Conservation (phyloP, 768 basidiomycete species). For the Lentinula detonsa region DNA sequence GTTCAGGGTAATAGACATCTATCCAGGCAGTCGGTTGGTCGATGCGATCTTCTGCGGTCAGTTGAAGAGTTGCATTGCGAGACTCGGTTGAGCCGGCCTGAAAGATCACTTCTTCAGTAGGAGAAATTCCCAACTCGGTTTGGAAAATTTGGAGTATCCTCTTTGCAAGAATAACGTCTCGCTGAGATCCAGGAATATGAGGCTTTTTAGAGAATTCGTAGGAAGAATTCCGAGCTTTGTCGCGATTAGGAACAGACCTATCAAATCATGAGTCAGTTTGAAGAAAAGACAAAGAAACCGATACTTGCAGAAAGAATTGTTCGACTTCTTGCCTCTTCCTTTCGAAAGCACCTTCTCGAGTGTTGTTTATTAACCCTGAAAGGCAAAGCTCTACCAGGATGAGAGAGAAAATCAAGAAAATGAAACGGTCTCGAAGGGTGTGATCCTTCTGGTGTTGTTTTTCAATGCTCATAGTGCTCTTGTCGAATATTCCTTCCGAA, state of each 20-base stretch:
- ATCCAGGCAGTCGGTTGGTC: slow-evolving; percentile 67
- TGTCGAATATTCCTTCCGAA: not conserved
- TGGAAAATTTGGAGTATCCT: slow-evolving; percentile 65
- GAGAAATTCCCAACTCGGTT: slow-evolving; percentile 48
- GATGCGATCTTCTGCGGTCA: slow-evolving; percentile 36
- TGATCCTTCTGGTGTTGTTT: not conserved
- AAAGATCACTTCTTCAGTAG: slow-evolving; percentile 48
- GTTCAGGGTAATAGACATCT: slow-evolving; percentile 81
- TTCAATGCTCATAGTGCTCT: not conserved
- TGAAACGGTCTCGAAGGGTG: not conserved
- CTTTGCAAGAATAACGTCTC: slow-evolving; percentile 59
- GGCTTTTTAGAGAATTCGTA: slow-evolving; percentile 60
- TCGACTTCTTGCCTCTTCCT: not conserved
- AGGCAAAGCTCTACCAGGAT: not conserved
- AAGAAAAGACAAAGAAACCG: not conserved
- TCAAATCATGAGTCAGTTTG: not conserved
- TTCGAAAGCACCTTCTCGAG: not conserved
- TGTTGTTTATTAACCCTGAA: not conserved
- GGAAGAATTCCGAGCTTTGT: slow-evolving; percentile 54
- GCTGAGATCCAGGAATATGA: slow-evolving; percentile 62
- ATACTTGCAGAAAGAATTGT: not conserved
- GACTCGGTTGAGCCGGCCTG: slow-evolving; percentile 65
- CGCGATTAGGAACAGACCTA: slow-evolving; percentile 50
- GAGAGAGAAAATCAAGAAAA: not conserved
- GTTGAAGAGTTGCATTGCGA: slow-evolving; percentile 58